A percentile compares a stretch with the other conserved stretches of the same genome.
Conservation (phyloP, 1,284 basidiomycete species). For the Pterulicium gracile region DNA sequence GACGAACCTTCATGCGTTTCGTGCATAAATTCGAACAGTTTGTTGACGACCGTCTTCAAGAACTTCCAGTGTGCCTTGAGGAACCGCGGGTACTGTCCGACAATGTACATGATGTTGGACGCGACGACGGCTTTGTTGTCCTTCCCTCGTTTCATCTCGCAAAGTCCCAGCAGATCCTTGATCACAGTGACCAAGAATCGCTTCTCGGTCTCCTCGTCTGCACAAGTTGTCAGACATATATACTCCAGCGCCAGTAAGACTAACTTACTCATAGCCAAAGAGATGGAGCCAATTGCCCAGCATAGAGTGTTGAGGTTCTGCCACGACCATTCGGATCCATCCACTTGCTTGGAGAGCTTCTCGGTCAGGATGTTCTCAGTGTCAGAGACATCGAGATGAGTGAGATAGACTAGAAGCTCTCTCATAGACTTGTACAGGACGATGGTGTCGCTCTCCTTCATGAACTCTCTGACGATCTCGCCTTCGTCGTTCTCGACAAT, state of each 20-base stretch:
- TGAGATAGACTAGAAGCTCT: conserved; percentile 93
- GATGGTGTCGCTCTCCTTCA: conserved; percentile 99
- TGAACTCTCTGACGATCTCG: conserved; percentile 98
- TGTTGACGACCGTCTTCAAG: conserved; percentile 99
- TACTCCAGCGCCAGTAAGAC: conserved; percentile 4
- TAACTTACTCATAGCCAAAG: conserved; percentile 93
- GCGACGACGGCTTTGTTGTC: conserved; percentile 99
- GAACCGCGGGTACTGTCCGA: conserved; percentile 99
- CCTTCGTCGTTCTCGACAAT: conserved; percentile 99
- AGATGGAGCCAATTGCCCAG: conserved; percentile 99
- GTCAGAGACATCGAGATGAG: conserved; percentile 92
- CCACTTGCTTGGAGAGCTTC: conserved; percentile 95
- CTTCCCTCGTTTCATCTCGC: conserved; percentile 98
- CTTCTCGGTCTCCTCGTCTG: conserved; percentile 97
- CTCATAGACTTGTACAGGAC: conserved; percentile 99
- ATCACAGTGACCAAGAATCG: conserved; percentile 99
- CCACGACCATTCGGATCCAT: conserved; percentile 99
- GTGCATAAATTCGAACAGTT: conserved; percentile 99
- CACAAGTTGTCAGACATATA: conserved; percentile 10
- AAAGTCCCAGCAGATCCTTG: conserved; percentile 93
- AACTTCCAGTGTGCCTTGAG: conserved; percentile 99
- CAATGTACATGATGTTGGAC: conserved; percentile 99
- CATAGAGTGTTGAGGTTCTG: conserved; percentile 98
- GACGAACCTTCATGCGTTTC: conserved; percentile 90
- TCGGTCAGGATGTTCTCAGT: conserved; percentile 97